A percentile compares a stretch with the other conserved stretches of the same genome.
phyloP scores from a whole-genome alignment of 2,329 filamentous ascomycete genomes.

The Fusarium abutilonis region DNA sequence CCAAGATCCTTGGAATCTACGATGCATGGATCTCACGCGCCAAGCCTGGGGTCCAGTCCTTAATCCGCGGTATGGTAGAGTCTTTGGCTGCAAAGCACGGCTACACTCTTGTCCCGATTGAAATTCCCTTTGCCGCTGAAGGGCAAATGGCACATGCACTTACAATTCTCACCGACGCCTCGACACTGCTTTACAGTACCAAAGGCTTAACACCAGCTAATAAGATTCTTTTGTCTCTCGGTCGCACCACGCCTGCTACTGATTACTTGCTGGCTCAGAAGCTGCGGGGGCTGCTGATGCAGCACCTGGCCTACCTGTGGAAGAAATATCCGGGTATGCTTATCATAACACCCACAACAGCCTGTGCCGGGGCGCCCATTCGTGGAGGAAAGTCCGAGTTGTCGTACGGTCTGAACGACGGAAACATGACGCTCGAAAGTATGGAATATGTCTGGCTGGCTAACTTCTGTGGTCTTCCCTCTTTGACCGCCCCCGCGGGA shows the following conservation, averaged over 20 bases:
- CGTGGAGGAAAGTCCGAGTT: constrained; percentile 49
- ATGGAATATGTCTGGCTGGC: constrained; percentile 64
- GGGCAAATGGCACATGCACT: constrained; percentile 78
- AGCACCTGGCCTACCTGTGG: constrained; percentile 75
- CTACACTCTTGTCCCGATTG: constrained; percentile 65
- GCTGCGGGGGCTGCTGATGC: constrained; percentile 74
- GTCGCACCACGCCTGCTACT: constrained; percentile 67
- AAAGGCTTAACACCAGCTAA: constrained; percentile 67
- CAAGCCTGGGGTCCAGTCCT: constrained; percentile 54
- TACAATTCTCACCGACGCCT: constrained; percentile 74
- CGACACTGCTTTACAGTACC: constrained; percentile 58
- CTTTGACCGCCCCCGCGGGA: constrained; percentile 58
- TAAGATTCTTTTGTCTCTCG: constrained; percentile 72
- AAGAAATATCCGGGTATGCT: constrained; percentile 72
- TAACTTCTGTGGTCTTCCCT: constrained; percentile 61
- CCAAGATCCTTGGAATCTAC: constrained; percentile 69
- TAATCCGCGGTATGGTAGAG: constrained; percentile 58
- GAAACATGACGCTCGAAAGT: constrained; percentile 56
- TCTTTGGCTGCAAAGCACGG: constrained; percentile 62
- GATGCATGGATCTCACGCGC: constrained; percentile 69
- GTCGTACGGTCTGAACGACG: constrained; percentile 56
- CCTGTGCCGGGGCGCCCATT: constrained; percentile 59
- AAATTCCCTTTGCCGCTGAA: constrained; percentile 67
- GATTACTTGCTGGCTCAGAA: constrained; percentile 77
- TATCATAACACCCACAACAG: constrained; percentile 75